Conservation (phyloP, 1,284 basidiomycete species). For the Spongiforma sp. region DNA sequence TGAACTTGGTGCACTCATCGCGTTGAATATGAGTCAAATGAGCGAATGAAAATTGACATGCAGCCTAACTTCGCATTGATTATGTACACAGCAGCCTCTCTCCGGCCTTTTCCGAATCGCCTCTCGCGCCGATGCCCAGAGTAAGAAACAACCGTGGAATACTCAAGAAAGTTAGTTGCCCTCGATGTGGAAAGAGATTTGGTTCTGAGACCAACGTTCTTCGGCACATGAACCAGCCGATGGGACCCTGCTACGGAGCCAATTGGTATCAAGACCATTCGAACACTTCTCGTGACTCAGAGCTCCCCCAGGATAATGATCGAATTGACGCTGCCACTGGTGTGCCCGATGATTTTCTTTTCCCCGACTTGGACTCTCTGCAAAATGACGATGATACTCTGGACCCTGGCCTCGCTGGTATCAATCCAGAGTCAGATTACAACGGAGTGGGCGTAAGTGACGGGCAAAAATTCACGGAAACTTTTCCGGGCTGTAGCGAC, state of each 20-base stretch:
- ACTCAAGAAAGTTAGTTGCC: slow-evolving; percentile 2
- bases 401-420: background rate
- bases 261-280: background rate
- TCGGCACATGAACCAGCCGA: slow-evolving; percentile 11
- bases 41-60: no score
- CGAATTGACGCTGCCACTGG: background rate
- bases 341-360: background rate
- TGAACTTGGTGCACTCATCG: background rate
- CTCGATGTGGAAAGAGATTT: slow-evolving; percentile 8
- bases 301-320: background rate
- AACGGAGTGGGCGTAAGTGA: background rate
- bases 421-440: background rate
- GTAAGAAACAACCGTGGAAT: background rate
- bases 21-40: background rate
- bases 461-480: background rate
- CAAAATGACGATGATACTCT: background rate
- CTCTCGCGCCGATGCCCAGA: background rate
- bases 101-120: background rate
- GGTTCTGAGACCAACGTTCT: slow-evolving; percentile 2
- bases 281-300: background rate
- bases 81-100: background rate
- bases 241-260: background rate
- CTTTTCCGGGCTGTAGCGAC: background rate
- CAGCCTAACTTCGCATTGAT: background rate
- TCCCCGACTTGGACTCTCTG: background rate